Evolutionary conservation across 139 green algal genomes (phyloP).

Genomic region (Haematococcus lacustris): DNA sequence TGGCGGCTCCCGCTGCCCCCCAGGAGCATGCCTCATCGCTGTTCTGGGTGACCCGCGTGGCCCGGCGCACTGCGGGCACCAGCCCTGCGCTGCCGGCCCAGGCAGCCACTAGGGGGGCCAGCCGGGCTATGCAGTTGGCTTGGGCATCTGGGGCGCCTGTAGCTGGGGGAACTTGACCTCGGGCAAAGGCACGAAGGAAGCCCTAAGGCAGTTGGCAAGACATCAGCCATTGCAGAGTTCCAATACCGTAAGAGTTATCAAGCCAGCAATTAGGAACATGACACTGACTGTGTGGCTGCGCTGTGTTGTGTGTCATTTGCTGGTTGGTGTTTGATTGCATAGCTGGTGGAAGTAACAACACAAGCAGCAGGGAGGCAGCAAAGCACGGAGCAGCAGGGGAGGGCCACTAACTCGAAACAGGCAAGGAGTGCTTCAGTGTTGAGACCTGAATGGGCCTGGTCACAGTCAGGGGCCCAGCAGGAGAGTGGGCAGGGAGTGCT

Average conservation of each 20-base stretch:
- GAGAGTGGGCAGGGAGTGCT: not conserved
- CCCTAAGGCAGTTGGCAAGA: no score
- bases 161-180: constrained; percentile 27
- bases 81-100: not conserved
- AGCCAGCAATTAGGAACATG: no score
- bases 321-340: not conserved
- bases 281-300: no score
- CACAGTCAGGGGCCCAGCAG: not conserved
- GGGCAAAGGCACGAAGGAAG: constrained; percentile 42
- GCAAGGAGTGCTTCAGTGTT: not conserved
- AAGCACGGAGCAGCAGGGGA: not conserved
- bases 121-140: constrained; percentile 40
- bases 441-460: not conserved
- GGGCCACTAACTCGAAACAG: not conserved
- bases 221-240: no score
- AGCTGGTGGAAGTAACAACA: not conserved
- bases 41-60: constrained; percentile 49
- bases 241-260: no score
- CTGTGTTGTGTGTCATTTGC: no score
- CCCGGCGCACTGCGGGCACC: constrained; percentile 7
- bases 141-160: constrained; percentile 44
- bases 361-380: no score
- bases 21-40: constrained; percentile 37
- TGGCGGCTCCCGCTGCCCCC: constrained; percentile 29
- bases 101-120: constrained; percentile 37